These are phyloP conservation scores for Dorcoceras hygrometricum DNA, from an alignment of 257 asterid genomes.

Conservation along the genomic window DNA sequence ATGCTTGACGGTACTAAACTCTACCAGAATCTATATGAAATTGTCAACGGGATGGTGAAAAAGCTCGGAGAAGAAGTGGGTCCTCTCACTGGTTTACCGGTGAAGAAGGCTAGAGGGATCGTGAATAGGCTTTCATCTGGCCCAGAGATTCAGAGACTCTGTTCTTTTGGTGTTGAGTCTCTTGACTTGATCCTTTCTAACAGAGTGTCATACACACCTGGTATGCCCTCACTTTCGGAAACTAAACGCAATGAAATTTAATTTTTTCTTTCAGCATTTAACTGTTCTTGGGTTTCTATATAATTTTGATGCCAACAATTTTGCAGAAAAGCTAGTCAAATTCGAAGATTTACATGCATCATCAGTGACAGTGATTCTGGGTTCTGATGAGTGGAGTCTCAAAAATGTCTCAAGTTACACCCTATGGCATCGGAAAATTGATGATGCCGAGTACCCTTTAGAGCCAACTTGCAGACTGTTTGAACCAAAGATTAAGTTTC, in stretches of 20 bases:
- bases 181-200: conserved; percentile 51
- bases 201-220: conserved; percentile 39
- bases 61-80: conserved; percentile 88
- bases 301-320: conserved; percentile 39
- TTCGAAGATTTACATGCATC: conserved; percentile 51
- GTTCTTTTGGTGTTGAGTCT: conserved; percentile 64
- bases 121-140: conserved; percentile 94
- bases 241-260: too few relatives aligned
- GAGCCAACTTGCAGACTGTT: not conserved
- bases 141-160: conserved; percentile 73
- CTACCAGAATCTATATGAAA: conserved; percentile 44
- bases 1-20: conserved; percentile 59
- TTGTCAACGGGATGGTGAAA: conserved; percentile 57
- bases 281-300: not conserved
- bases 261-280: not conserved
- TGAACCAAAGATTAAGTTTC: not conserved
- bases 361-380: conserved; percentile 37
- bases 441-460: not conserved
- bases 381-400: conserved; percentile 26
- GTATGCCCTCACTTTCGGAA: conserved; percentile 27
- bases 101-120: conserved; percentile 91
- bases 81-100: conserved; percentile 85
- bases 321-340: conserved; percentile 47
- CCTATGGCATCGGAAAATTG: not conserved
- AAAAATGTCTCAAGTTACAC: conserved; percentile 29